Conservation (phyloP, 139 green algal species). For the Chlorella vulgaris region DNA sequence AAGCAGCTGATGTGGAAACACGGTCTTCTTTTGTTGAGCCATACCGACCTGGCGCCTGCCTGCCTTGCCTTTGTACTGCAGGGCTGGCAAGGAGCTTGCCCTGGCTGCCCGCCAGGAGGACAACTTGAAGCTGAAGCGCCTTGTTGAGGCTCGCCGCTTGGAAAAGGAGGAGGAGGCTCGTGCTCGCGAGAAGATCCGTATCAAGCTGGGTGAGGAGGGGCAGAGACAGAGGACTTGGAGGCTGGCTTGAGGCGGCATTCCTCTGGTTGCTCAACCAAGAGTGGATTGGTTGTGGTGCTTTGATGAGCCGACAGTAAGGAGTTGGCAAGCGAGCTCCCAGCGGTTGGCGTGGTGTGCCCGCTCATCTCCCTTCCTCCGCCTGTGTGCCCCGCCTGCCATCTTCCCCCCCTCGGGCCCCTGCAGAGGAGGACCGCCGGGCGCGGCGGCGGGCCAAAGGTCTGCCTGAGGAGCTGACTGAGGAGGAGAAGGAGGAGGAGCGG, state of each 20-base stretch:
- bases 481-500: constrained; percentile 79
- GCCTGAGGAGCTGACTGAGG: constrained; percentile 86
- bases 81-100: constrained; percentile 68
- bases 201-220: constrained; percentile 73
- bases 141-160: constrained; percentile 63
- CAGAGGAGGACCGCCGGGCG: constrained; percentile 87
- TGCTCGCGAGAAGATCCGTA: constrained; percentile 71
- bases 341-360: no score
- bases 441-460: constrained; percentile 84
- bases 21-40: no score
- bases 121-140: constrained; percentile 70
- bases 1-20: no score
- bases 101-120: constrained; percentile 78
- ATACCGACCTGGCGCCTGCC: background rate
- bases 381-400: no score
- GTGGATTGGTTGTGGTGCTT: no score
- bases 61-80: background rate
- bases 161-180: constrained; percentile 75
- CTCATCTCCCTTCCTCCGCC: no score
- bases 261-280: no score
- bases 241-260: no score
- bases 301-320: no score
- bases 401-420: background rate
- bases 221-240: no score
- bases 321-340: no score